phyloP scores from a whole-genome alignment of 2,329 filamentous ascomycete genomes.

The Microcera coccophila region DNA sequence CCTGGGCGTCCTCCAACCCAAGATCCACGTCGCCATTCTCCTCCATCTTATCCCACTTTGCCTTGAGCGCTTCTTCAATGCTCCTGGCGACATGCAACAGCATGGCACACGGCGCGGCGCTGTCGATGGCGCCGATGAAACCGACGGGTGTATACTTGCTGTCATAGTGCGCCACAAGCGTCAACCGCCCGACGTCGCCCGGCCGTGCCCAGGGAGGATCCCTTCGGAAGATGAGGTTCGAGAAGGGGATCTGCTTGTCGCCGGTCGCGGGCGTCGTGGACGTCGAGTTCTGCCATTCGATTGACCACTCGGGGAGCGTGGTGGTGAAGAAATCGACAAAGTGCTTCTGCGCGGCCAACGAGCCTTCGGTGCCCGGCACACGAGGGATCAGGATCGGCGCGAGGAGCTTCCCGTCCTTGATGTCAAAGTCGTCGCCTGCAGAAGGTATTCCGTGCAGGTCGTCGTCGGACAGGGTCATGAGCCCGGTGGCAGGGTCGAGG shows the following conservation, averaged over 20 bases:
- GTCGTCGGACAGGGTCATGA: conserved; percentile 64
- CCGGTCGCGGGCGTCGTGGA: conserved; percentile 74
- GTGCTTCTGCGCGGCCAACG: conserved; percentile 68
- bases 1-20: conserved; percentile 68
- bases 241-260: conserved; percentile 70
- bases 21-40: conserved; percentile 50
- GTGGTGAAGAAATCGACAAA: conserved; percentile 77
- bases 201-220: conserved; percentile 77
- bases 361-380: conserved; percentile 81
- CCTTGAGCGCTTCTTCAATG: conserved; percentile 73
- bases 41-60: conserved; percentile 75
- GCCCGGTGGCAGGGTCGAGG: conserved; percentile 33
- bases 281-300: conserved; percentile 88
- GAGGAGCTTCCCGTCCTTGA: conserved; percentile 69
- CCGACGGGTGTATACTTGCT: conserved; percentile 74
- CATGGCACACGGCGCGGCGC: conserved; percentile 90
- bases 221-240: conserved; percentile 79
- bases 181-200: conserved; percentile 76
- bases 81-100: conserved; percentile 79
- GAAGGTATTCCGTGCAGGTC: conserved; percentile 68
- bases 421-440: conserved; percentile 74
- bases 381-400: conserved; percentile 83
- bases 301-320: conserved; percentile 71
- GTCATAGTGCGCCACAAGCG: conserved; percentile 92
- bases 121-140: conserved; percentile 92